Conservation (phyloP, 495 filamentous ascomycete genomes). For the Talaromyces ruber region DNA sequence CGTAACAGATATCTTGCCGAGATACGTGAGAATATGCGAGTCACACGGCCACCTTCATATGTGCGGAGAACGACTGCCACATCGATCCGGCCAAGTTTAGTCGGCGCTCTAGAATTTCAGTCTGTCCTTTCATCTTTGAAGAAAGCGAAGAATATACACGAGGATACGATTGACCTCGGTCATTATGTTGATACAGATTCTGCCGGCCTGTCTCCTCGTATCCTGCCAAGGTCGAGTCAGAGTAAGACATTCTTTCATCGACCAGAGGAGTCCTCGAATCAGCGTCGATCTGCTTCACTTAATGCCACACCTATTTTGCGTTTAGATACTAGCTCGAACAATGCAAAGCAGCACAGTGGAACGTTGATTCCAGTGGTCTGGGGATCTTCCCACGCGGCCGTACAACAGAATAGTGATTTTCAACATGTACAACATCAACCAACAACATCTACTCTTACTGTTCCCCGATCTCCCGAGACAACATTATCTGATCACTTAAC, state of each 20-base stretch:
- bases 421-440: neutral
- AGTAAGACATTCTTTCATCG: slow-evolving; percentile 10
- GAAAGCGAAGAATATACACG: slow-evolving; percentile 59
- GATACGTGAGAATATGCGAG: slow-evolving; percentile 87
- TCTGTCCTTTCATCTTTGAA: slow-evolving; percentile 78
- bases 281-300: slow-evolving; percentile 56
- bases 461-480: slow-evolving; percentile 13
- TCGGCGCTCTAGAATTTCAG: slow-evolving; percentile 90
- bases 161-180: slow-evolving; percentile 57
- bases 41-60: slow-evolving; percentile 57
- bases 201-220: slow-evolving; percentile 13
- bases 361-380: neutral
- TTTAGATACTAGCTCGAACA: slow-evolving; percentile 24
- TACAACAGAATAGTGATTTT: neutral
- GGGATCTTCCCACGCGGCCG: neutral
- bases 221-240: neutral
- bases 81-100: slow-evolving; percentile 84
- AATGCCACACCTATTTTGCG: slow-evolving; percentile 46
- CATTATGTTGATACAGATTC: slow-evolving; percentile 62
- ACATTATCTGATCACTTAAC: slow-evolving; percentile 14
- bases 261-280: slow-evolving; percentile 19
- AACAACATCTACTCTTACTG: neutral
- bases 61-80: slow-evolving; percentile 66
- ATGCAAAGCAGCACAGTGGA: neutral
- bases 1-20: slow-evolving; percentile 67